Conservation (phyloP, 169 alveolate species). For the Neospora caninum region DNA sequence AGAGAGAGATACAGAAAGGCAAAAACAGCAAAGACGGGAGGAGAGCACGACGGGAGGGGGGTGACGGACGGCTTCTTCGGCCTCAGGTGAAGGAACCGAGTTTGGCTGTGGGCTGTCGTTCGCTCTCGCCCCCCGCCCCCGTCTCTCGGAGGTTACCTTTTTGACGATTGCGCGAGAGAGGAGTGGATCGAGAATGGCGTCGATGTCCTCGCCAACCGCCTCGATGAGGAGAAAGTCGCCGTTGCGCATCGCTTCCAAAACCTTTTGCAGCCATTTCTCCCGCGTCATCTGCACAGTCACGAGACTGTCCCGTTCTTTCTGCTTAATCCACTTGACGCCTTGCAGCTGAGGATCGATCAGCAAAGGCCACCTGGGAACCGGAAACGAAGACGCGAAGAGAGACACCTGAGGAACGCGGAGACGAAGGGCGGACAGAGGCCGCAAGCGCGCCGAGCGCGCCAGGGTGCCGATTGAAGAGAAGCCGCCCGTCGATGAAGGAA, state of each 20-base stretch:
- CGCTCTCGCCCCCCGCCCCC: no score
- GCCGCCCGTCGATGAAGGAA: no score
- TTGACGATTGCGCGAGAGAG: constrained; percentile 91
- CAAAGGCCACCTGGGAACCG: constrained; percentile 88
- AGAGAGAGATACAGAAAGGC: no score
- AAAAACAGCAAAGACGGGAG: no score
- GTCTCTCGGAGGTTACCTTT: constrained; percentile 90
- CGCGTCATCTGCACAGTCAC: constrained; percentile 90
- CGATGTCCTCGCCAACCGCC: constrained; percentile 92
- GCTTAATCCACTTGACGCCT: constrained; percentile 95
- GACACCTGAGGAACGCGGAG: not conserved
- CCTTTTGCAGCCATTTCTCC: constrained; percentile 90
- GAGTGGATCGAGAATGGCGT: constrained; percentile 94
- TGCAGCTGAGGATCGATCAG: constrained; percentile 96
- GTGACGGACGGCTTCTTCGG: no score
- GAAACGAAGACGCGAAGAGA: not conserved
- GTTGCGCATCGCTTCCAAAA: constrained; percentile 86
- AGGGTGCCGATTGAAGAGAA: no score
- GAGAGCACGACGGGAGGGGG: no score
- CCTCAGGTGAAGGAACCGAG: no score
- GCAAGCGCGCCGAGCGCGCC: not conserved
- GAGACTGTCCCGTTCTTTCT: constrained; percentile 88
- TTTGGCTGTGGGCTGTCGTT: no score
- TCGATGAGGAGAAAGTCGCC: constrained; percentile 95
- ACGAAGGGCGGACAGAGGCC: not conserved